Evolutionary conservation across 371 early-diverging fungal genomes (phyloP).

Genomic region (Rhizomucor pusillus): DNA sequence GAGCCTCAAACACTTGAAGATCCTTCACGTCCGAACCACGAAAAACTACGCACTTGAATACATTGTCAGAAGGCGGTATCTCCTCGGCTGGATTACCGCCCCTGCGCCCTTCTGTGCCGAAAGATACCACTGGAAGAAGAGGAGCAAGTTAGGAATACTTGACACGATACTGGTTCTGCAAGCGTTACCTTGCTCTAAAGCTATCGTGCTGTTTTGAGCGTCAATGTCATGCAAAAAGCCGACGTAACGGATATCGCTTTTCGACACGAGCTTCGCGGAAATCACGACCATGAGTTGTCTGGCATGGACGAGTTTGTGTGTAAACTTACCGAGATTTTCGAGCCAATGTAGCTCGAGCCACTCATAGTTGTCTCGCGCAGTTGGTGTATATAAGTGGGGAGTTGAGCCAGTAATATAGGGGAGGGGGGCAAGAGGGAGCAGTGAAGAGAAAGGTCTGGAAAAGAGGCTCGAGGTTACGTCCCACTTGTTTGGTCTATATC

Average conservation of each 20-base stretch:
- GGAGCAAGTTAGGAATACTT: background rate
- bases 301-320: background rate
- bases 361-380: slow-evolving; percentile 10
- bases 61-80: slow-evolving; percentile 70
- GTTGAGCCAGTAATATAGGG: too few species aligned
- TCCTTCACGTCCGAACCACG: slow-evolving; percentile 90
- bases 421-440: background rate
- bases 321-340: slow-evolving; percentile 19
- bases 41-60: slow-evolving; percentile 84
- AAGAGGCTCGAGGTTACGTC: background rate
- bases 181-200: slow-evolving; percentile 69
- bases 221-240: slow-evolving; percentile 82
- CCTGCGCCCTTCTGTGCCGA: slow-evolving; percentile 75
- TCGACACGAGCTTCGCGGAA: slow-evolving; percentile 16
- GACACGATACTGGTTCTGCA: background rate
- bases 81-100: slow-evolving; percentile 67
- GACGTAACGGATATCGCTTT: slow-evolving; percentile 80
- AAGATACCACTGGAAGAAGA: slow-evolving; percentile 57
- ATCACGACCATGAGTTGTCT: background rate
- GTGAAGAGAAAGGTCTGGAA: background rate
- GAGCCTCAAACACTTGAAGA: slow-evolving; percentile 74
- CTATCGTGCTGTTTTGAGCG: slow-evolving; percentile 74
- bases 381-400: background rate
- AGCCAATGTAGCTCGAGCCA: slow-evolving; percentile 20
- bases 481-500: background rate